Percentiles rank a stretch among this genome's conserved stretches.
These are phyloP conservation scores for Lindgomyces ingoldianus DNA, from an alignment of 495 filamentous ascomycete species.

Conservation along the genomic window DNA sequence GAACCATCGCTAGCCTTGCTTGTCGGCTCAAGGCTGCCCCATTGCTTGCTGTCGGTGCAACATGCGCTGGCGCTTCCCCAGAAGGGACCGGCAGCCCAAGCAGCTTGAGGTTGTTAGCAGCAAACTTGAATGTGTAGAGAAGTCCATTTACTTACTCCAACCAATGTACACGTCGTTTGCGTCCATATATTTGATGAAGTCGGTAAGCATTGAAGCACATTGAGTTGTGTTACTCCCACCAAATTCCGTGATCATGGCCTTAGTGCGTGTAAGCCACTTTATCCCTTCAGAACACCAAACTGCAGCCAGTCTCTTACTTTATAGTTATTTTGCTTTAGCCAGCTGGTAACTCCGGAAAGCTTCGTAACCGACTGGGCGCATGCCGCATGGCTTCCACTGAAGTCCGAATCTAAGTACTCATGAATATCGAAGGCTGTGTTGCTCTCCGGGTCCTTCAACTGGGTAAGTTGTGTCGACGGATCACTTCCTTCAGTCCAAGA, in stretches of 20 bases:
- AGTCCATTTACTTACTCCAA: conserved; percentile 43
- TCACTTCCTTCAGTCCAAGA: conserved; percentile 46
- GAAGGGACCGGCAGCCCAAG: conserved; percentile 56
- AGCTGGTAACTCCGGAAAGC: conserved; percentile 50
- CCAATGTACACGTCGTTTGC: conserved; percentile 55
- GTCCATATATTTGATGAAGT: conserved; percentile 53
- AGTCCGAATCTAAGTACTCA: conserved; percentile 56
- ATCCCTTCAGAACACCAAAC: background rate
- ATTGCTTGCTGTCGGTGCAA: conserved; percentile 50
- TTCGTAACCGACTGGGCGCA: conserved; percentile 48
- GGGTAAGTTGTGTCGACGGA: conserved; percentile 44
- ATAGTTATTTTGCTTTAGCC: conserved; percentile 52
- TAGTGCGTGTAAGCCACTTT: background rate
- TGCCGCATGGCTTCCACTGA: conserved; percentile 46
- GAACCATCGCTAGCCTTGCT: conserved; percentile 50
- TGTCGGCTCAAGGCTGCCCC: conserved; percentile 52
- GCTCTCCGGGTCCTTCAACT: conserved; percentile 51
- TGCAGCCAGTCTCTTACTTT: conserved; percentile 34
- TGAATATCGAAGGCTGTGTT: conserved; percentile 58
- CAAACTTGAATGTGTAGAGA: background rate
- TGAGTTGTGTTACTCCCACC: conserved; percentile 52
- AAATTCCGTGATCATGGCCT: conserved; percentile 57
- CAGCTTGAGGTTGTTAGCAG: conserved; percentile 28
- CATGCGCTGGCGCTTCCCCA: conserved; percentile 53
- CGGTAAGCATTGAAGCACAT: conserved; percentile 49